Evolutionary conservation across 202 grass and related monocot genomes (phyloP).

Genomic region (Carex sylvatica): DNA sequence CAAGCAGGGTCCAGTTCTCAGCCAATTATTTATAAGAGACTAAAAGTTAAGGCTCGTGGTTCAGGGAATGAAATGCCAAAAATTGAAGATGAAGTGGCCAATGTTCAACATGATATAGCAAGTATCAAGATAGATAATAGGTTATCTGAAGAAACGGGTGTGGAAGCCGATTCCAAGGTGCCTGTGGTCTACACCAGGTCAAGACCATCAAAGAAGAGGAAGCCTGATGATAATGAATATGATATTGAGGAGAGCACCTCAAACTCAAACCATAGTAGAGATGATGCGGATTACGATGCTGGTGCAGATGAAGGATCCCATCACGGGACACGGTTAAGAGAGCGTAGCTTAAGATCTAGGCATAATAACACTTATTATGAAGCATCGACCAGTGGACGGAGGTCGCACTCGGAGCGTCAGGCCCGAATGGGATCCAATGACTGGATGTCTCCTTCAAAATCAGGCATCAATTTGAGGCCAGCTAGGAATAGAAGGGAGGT

Average conservation of each 20-base stretch:
- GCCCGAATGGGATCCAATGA: slow-evolving; percentile 39
- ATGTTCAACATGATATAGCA: slow-evolving; percentile 31
- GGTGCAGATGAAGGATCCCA: slow-evolving; percentile 46
- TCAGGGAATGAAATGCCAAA: slow-evolving; percentile 31
- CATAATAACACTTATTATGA: slow-evolving; percentile 50
- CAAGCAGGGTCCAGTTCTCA: slow-evolving; percentile 36
- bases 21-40: slow-evolving; percentile 41
- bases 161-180: slow-evolving; percentile 32
- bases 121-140: slow-evolving; percentile 32
- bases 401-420: slow-evolving; percentile 28
- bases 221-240: slow-evolving; percentile 47
- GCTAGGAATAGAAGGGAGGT: slow-evolving; percentile 75
- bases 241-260: slow-evolving; percentile 69
- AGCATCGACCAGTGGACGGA: slow-evolving; percentile 80
- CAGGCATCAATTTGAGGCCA: slow-evolving; percentile 69
- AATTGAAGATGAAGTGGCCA: slow-evolving; percentile 41
- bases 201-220: slow-evolving; percentile 46
- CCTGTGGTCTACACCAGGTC: slow-evolving; percentile 76
- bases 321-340: slow-evolving; percentile 23
- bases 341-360: slow-evolving; percentile 40
- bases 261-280: slow-evolving; percentile 57
- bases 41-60: slow-evolving; percentile 62
- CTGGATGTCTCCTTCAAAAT: slow-evolving; percentile 52
- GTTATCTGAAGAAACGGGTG: slow-evolving; percentile 26
- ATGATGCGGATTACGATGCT: slow-evolving; percentile 47